Percentiles rank a stretch among this genome's conserved stretches.
Evolutionary conservation across 2,329 filamentous ascomycete species (phyloP).

Genomic region (Colletotrichum costaricense): DNA sequence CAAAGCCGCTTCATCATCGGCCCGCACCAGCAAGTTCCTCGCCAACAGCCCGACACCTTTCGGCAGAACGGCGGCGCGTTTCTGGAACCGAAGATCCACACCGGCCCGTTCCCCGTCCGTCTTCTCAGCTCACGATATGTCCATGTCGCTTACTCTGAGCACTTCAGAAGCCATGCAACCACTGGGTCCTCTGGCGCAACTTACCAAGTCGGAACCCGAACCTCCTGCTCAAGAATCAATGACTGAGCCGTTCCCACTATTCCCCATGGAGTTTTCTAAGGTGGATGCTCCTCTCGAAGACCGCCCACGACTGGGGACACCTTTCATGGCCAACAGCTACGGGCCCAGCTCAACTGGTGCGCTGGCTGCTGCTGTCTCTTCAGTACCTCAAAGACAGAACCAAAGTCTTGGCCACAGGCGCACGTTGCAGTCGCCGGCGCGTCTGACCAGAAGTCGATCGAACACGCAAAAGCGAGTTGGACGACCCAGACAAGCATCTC

Average conservation of each 20-base stretch:
- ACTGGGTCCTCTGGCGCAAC: slow-evolving; percentile 69
- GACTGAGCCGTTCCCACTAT: slow-evolving; percentile 35
- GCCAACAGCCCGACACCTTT: slow-evolving; percentile 68
- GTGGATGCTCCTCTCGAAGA: slow-evolving; percentile 40
- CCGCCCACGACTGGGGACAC: slow-evolving; percentile 60
- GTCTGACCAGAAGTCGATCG: slow-evolving; percentile 60
- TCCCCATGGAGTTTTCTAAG: slow-evolving; percentile 6
- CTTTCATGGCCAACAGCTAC: slow-evolving; percentile 69
- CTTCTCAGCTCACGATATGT: slow-evolving; percentile 72
- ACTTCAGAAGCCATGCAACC: slow-evolving; percentile 75
- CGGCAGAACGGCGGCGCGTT: slow-evolving; percentile 60
- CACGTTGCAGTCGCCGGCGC: slow-evolving; percentile 64
- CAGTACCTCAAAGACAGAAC: slow-evolving; percentile 52
- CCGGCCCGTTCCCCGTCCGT: slow-evolving; percentile 58
- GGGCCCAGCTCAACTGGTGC: slow-evolving; percentile 69
- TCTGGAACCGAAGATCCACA: slow-evolving; percentile 60
- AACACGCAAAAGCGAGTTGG: slow-evolving; percentile 63
- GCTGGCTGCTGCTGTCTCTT: slow-evolving; percentile 53
- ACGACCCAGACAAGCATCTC: slow-evolving; percentile 56
- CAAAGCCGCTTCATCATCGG: slow-evolving; percentile 58
- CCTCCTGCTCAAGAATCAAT: slow-evolving; percentile 33
- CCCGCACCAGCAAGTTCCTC: slow-evolving; percentile 57
- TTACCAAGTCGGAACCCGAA: slow-evolving; percentile 59
- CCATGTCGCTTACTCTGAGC: slow-evolving; percentile 70
- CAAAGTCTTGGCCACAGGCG: slow-evolving; percentile 63